These are phyloP conservation scores for Trametes sanguinea DNA, from an alignment of 768 basidiomycete genomes.

Conservation along the genomic window DNA sequence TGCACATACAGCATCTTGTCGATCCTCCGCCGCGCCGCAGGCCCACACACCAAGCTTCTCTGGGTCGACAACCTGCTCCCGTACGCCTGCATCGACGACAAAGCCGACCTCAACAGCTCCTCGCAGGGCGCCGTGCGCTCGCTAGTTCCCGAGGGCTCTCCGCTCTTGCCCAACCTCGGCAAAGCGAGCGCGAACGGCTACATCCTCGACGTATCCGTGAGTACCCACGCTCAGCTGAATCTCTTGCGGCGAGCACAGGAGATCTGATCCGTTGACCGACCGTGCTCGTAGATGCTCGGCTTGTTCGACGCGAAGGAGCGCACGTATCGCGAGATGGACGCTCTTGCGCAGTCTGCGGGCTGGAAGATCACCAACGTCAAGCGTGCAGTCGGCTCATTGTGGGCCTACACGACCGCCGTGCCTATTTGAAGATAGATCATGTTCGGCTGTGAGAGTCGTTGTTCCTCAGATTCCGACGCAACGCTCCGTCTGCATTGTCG, in stretches of 20 bases:
- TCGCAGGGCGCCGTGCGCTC: constrained; percentile 4
- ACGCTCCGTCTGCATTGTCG: too few species aligned
- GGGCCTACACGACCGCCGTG: constrained; percentile 15
- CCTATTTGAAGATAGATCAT: too few species aligned
- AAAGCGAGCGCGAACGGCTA: constrained; percentile 43
- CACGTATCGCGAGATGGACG: constrained; percentile 59
- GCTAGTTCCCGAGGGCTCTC: constrained; percentile 9
- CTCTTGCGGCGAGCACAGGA: too few species aligned
- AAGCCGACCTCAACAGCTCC: neutral
- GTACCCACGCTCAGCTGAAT: too few species aligned
- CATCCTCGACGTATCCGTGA: constrained; percentile 20
- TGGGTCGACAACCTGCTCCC: constrained; percentile 10
- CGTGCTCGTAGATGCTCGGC: constrained; percentile 55
- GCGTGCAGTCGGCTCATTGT: constrained; percentile 30
- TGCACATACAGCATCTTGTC: constrained; percentile 1
- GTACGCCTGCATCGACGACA: constrained; percentile 11
- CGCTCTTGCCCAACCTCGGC: constrained; percentile 21
- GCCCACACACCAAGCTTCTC: constrained; percentile 13
- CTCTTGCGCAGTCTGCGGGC: constrained; percentile 54
- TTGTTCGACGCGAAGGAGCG: constrained; percentile 67
- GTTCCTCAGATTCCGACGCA: too few species aligned
- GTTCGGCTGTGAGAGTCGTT: too few species aligned
- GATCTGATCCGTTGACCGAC: too few species aligned
- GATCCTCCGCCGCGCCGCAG: constrained; percentile 13
- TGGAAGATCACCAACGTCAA: constrained; percentile 64